Base-by-base conservation (phyloP, 179 eudicot species). In the Nepenthes alata region DNA sequence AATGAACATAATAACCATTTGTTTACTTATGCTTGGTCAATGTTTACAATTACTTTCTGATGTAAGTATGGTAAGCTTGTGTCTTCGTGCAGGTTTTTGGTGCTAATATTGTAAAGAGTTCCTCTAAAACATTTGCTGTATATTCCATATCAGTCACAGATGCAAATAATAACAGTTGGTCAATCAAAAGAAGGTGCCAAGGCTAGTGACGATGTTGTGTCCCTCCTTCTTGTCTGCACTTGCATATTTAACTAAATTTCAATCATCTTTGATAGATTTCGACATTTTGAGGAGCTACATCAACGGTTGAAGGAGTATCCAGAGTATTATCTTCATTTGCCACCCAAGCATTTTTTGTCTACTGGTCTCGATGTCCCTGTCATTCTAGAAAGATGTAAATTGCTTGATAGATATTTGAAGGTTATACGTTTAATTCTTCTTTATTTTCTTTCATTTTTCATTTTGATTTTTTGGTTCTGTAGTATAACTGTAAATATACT, bases 271-370 rank as follows among this genome's bases (percentile, higher is more conserved):
- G 35, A 68, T 72, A 94, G 99, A 82, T 94, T 80, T 75, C 90
- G 88, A 61, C 99, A 94, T 81, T 94, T 94, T 82, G 99, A 82
- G 79, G 99, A 94, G 79, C 80, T 94, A 61, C 96, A 94, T 73
- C 82, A 90, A 60, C 96, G 96, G 67, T 85, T 94, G 15, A 94
- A 94, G 74, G 96, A 90, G 74, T 90, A 76, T 79, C 77, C 94
- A 41, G 96, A 85, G 69, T 94, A 94, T 71, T 76, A 74, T 78
- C 94, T 94, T 62, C 95, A 84, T 74, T 80, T 94, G 76, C 99
- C 99, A 45, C 99, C 99, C 3, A 94, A 94, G 78, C 99, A 85
- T 80, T 94, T 87, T 78, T 76, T 94, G 16, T 90, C 99, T 47
- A 82, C 89, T 50, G 96, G 99, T 57, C 82, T 94, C 36, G 99